A percentile compares a stretch with the other conserved stretches of the same genome.
Conservation (phyloP, 768 basidiomycete species). For the Mycena venus region DNA sequence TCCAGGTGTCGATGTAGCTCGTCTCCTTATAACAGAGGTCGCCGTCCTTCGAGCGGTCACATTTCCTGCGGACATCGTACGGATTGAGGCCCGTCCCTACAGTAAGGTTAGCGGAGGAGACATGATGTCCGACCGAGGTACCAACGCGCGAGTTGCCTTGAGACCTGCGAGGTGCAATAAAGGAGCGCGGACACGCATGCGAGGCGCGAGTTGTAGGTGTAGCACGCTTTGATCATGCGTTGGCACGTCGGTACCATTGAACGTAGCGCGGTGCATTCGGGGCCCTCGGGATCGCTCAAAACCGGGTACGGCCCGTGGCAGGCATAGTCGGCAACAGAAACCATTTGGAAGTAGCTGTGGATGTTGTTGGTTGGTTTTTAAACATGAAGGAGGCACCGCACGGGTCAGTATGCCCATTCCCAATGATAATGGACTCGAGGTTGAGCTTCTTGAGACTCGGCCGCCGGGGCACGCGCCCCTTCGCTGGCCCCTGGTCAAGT, state of each 20-base stretch:
- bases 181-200: constrained; percentile 79
- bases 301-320: constrained; percentile 89
- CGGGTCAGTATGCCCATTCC: constrained; percentile 90
- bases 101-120: constrained; percentile 1
- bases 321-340: constrained; percentile 84
- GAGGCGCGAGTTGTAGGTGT: constrained; percentile 67
- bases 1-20: constrained; percentile 88
- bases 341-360: constrained; percentile 72
- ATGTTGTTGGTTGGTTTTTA: neutral
- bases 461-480: too few relatives aligned
- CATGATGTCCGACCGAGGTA: constrained; percentile 15
- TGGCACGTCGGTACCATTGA: constrained; percentile 82
- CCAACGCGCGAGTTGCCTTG: constrained; percentile 78
- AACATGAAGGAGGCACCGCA: constrained; percentile 35
- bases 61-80: constrained; percentile 87
- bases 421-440: constrained; percentile 86
- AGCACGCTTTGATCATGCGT: constrained; percentile 79
- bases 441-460: constrained; percentile 79
- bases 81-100: constrained; percentile 82
- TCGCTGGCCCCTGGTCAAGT: constrained; percentile 56
- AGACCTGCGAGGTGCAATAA: constrained; percentile 85
- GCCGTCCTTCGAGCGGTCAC: constrained; percentile 79
- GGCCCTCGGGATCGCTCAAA: constrained; percentile 76
- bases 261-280: constrained; percentile 74
- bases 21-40: constrained; percentile 84